Percentiles rank a stretch among this genome's conserved stretches.
These are phyloP conservation scores for Botryotinia convoluta DNA, from an alignment of 2,329 filamentous ascomycete genomes.

Conservation along the genomic window DNA sequence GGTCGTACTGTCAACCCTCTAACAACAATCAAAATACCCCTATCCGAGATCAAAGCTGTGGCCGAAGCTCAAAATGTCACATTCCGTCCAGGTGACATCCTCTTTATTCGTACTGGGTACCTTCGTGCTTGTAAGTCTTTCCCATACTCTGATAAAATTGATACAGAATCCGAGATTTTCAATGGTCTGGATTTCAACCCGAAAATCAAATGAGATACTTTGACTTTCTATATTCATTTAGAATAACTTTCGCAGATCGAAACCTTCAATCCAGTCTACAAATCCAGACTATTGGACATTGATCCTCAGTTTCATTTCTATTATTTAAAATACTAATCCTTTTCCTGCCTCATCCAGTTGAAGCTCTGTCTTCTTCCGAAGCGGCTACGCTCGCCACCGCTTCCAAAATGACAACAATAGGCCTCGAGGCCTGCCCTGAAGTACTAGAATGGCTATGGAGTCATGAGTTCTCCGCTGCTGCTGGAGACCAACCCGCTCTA, in stretches of 20 bases:
- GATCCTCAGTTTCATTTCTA: neutral
- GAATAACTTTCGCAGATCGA: neutral
- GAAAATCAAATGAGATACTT: neutral
- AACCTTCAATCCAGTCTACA: neutral
- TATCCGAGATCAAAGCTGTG: conserved; percentile 39
- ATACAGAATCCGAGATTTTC: neutral
- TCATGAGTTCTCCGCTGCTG: conserved; percentile 45
- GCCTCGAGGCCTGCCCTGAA: neutral
- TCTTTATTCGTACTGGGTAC: conserved; percentile 43
- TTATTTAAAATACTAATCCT: neutral
- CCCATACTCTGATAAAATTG: conserved; percentile 32
- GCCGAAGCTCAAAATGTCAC: conserved; percentile 38
- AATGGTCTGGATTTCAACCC: neutral
- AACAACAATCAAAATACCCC: conserved; percentile 40
- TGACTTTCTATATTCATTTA: neutral
- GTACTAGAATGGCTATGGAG: conserved; percentile 37
- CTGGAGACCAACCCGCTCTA: conserved; percentile 44
- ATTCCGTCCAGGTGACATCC: conserved; percentile 41
- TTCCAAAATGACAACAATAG: neutral
- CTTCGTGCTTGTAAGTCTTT: conserved; percentile 35
- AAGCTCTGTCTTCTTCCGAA: neutral
- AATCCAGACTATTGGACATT: neutral
- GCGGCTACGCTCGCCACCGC: neutral
- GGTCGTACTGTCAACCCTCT: conserved; percentile 55
- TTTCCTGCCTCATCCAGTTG: neutral